A percentile compares a stretch with the other conserved stretches of the same genome.
Evolutionary conservation across 805 yeast genomes (phyloP).

Genomic region (Myxozyma nipponensis): DNA sequence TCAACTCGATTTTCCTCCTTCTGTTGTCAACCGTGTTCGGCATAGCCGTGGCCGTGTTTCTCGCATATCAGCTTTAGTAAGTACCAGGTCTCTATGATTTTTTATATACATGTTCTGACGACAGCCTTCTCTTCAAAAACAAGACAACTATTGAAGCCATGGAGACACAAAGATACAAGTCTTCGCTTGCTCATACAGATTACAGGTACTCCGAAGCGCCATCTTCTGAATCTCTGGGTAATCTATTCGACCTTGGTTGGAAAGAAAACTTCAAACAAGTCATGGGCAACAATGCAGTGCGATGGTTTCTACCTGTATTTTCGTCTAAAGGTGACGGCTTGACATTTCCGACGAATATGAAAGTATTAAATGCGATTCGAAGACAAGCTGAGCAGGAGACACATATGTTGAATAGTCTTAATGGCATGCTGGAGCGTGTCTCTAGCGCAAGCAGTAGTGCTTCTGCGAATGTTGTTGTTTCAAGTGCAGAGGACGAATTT

Average conservation of each 20-base stretch:
- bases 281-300: slow-evolving; percentile 64
- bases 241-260: slow-evolving; percentile 72
- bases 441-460: neutral
- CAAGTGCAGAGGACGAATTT: slow-evolving; percentile 19
- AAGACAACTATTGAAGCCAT: slow-evolving; percentile 75
- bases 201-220: slow-evolving; percentile 45
- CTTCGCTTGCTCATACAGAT: slow-evolving; percentile 34
- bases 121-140: slow-evolving; percentile 57
- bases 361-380: slow-evolving; percentile 32
- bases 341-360: slow-evolving; percentile 36
- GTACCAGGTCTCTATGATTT: neutral
- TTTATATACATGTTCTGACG: slow-evolving; percentile 32
- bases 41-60: slow-evolving; percentile 55
- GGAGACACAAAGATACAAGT: slow-evolving; percentile 39
- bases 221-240: slow-evolving; percentile 48
- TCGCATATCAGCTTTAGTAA: slow-evolving; percentile 43
- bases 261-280: slow-evolving; percentile 58
- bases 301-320: slow-evolving; percentile 68
- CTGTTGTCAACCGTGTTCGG: slow-evolving; percentile 52
- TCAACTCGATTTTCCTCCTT: slow-evolving; percentile 59
- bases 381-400: slow-evolving; percentile 37
- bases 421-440: slow-evolving; percentile 11
- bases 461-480: slow-evolving; percentile 6
- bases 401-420: slow-evolving; percentile 14
- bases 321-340: slow-evolving; percentile 41